Percentiles rank a stretch among this genome's conserved stretches.
These are phyloP conservation scores for Plasmodium falciparum DNA, from an alignment of 169 alveolate genomes.

Conservation along the genomic window DNA sequence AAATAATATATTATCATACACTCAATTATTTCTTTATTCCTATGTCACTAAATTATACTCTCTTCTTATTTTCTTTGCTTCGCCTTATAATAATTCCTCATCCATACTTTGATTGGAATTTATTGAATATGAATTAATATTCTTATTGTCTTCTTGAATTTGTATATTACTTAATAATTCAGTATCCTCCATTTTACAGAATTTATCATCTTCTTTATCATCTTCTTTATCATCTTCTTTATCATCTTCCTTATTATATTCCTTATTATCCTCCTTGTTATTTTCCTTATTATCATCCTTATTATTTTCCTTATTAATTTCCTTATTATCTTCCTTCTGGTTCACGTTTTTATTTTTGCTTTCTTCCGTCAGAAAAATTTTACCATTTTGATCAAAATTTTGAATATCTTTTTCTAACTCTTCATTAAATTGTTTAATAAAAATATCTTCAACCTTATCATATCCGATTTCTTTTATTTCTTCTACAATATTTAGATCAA, in stretches of 20 bases:
- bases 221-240: background rate
- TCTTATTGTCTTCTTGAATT: too few species aligned
- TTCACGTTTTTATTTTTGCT: background rate
- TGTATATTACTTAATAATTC: constrained; percentile 15
- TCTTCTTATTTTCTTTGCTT: too few species aligned
- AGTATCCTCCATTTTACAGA: constrained; percentile 17
- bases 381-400: constrained; percentile 33
- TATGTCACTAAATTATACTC: too few species aligned
- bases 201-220: constrained; percentile 8
- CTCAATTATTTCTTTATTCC: too few species aligned
- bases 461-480: constrained; percentile 73
- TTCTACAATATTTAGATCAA: constrained; percentile 67
- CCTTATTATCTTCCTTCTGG: background rate
- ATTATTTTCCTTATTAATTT: background rate
- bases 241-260: too few species aligned
- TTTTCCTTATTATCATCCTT: background rate
- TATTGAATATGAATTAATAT: too few species aligned
- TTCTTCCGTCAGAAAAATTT: background rate
- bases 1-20: too few species aligned
- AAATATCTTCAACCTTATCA: constrained; percentile 65
- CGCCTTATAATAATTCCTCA: too few species aligned
- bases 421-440: constrained; percentile 60
- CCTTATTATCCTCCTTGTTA: too few species aligned
- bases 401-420: constrained; percentile 66
- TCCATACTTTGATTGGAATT: too few species aligned